Evolutionary conservation across 768 basidiomycete species (phyloP), one percentile per base, ranked within the genome.

Genomic region (Naganishia onofrii): DNA sequence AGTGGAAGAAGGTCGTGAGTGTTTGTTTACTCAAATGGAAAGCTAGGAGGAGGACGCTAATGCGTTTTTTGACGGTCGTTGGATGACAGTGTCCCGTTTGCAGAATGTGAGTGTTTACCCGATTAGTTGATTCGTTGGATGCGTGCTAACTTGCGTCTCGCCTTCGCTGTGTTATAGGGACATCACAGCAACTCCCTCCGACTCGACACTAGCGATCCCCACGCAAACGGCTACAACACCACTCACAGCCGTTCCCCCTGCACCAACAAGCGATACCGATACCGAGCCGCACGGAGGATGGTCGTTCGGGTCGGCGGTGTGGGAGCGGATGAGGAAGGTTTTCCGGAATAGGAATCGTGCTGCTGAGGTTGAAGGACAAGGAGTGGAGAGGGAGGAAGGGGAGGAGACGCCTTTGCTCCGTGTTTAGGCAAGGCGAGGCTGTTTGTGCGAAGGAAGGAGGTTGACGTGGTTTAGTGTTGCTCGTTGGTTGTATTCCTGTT

Each of bases 1-100:
- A 90, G 71, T 87, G 91, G 80, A 92, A 93, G 84, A 96, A 96
- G 84, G 82, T 95, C 80, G 93, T 94, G 76, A 77, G 89, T 84
- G 7, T 31, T 29, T 12, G 10, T 21, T 38, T 31, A 32, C 4
- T 12, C 15, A 15, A 2, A 15, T 42, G 42, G 17, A 21, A n/a
- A 10, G 58, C 19, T 19, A 32, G 29, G 26, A 29, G 12, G 3
- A 38, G 46, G 9, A 17, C 36, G 57, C 57, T 58, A 10, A 69
- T 38, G 23, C 46, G 44, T 28, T 19, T 64, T 28, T 51, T 29
- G 42, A n/a, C 23, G n/a, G 7, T 15, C n/a, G n/a, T n/a, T n/a
- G 38, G 19, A n/a, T 26, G 48, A n/a, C 21, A 70, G 70, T 70
- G 70, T 66, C 70, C 70, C 42, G 65, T 70, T 28, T 70, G 70